These are phyloP conservation scores for Dipodascus geniculatus DNA, from an alignment of 805 yeast genomes.

Conservation along the genomic window DNA sequence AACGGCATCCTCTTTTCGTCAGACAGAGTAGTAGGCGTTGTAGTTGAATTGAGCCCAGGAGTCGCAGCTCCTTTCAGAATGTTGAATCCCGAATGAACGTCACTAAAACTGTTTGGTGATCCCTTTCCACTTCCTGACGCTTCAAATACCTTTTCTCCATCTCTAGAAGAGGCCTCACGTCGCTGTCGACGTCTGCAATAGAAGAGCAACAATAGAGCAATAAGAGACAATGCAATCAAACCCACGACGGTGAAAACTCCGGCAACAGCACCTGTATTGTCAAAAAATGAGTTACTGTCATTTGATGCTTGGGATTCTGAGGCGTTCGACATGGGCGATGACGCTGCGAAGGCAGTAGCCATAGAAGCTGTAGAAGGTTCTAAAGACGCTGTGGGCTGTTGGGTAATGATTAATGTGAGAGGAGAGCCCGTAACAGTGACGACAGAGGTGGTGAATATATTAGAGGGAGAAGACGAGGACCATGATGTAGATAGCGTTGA, in stretches of 20 bases:
- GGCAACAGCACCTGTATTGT: slow-evolving; percentile 65
- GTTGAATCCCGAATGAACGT: slow-evolving; percentile 8
- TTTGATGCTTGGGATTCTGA: background rate
- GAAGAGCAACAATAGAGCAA: slow-evolving; percentile 35
- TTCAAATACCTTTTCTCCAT: slow-evolving; percentile 2
- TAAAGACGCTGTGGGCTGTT: slow-evolving; percentile 7
- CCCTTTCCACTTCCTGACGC: background rate
- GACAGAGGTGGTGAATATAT: slow-evolving; percentile 14
- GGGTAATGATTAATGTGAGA: slow-evolving; percentile 15
- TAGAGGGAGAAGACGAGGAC: slow-evolving; percentile 11
- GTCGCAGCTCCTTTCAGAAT: slow-evolving; percentile 7
- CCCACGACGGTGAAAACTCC: slow-evolving; percentile 81
- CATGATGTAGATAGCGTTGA: slow-evolving; percentile 15
- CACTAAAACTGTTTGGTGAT: slow-evolving; percentile 2
- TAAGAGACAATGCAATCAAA: slow-evolving; percentile 37
- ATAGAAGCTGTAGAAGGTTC: slow-evolving; percentile 4
- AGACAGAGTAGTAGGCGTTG: slow-evolving; percentile 14
- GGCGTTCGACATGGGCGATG: background rate
- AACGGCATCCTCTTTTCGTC: slow-evolving; percentile 1
- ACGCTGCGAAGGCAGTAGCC: background rate
- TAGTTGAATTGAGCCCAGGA: slow-evolving; percentile 11
- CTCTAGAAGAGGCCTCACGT: background rate
- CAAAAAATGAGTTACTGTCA: slow-evolving; percentile 36
- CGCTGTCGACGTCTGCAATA: slow-evolving; percentile 20
- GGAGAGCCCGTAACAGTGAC: slow-evolving; percentile 19